phyloP scores from a whole-genome alignment of 345 rosid genomes.

The Iberis pinnata region DNA sequence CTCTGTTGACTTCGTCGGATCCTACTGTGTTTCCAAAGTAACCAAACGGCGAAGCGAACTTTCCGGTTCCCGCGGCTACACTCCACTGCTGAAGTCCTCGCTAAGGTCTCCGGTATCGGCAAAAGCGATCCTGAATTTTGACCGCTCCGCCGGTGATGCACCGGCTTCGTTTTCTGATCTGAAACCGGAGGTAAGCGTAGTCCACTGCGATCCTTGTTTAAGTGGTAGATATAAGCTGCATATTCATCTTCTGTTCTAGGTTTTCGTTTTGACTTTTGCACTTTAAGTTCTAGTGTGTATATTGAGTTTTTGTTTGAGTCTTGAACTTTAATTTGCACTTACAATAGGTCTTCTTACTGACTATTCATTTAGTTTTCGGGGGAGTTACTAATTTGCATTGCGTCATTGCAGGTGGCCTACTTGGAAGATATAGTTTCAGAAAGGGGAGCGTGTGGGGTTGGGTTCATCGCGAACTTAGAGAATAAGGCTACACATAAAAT shows the following conservation, averaged over 20 bases:
- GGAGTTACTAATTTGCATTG: neutral
- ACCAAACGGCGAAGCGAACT: conserved; percentile 36
- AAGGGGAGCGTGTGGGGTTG: conserved; percentile 98
- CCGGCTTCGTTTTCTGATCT: conserved; percentile 19
- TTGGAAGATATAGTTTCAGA: conserved; percentile 85
- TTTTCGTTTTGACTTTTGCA: too few species aligned
- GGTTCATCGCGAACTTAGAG: conserved; percentile 85
- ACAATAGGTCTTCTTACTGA: neutral
- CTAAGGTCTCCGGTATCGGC: conserved; percentile 29
- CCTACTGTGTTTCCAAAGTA: conserved; percentile 41
- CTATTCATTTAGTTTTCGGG: neutral
- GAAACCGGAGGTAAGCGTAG: conserved; percentile 27
- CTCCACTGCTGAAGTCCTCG: conserved; percentile 33
- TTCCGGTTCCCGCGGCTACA: conserved; percentile 26
- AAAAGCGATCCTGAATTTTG: conserved; percentile 39
- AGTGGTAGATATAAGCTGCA: conserved; percentile 2
- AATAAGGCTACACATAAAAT: conserved; percentile 75
- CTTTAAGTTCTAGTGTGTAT: too few species aligned
- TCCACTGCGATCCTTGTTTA: conserved; percentile 4
- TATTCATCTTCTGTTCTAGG: conserved; percentile 10
- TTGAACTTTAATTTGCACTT: neutral
- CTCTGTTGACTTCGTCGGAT: conserved; percentile 69
- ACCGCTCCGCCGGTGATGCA: conserved; percentile 38
- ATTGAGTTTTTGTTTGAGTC: neutral
- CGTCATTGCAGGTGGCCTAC: conserved; percentile 49